phyloP scores from a whole-genome alignment of 306 rosid genomes.

The Prunus dulcis region DNA sequence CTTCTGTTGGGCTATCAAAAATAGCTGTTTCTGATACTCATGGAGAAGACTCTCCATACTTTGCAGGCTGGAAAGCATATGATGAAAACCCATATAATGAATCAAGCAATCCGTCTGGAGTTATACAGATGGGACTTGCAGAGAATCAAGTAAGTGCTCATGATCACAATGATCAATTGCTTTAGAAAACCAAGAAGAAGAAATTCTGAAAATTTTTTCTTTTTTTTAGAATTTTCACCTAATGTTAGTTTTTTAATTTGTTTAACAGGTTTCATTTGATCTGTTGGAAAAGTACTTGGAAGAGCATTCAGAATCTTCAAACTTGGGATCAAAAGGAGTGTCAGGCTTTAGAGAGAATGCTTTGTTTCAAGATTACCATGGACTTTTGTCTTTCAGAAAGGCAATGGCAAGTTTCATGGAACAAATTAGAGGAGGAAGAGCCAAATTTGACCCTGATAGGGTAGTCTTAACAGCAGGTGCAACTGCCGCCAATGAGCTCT shows the following conservation, averaged over 20 bases:
- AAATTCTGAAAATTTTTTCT: not conserved
- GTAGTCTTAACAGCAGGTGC: slow-evolving; percentile 94
- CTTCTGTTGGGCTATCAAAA: slow-evolving; percentile 54
- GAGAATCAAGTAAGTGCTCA: slow-evolving; percentile 80
- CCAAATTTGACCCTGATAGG: slow-evolving; percentile 62
- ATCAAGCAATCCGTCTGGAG: slow-evolving; percentile 62
- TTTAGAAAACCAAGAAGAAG: not conserved
- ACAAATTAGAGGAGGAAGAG: slow-evolving; percentile 69
- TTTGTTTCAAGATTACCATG: slow-evolving; percentile 92
- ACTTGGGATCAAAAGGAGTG: slow-evolving; percentile 34
- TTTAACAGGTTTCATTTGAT: slow-evolving; percentile 80
- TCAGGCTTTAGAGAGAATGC: slow-evolving; percentile 80
- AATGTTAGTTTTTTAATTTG: not conserved
- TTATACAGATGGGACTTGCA: slow-evolving; percentile 93
- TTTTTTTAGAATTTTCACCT: not conserved
- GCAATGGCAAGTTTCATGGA: slow-evolving; percentile 98
- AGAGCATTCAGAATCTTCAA: slow-evolving; percentile 46
- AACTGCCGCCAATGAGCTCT: slow-evolving; percentile 90
- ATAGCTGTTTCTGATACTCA: slow-evolving; percentile 84
- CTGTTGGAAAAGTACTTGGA: slow-evolving; percentile 71
- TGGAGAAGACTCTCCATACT: slow-evolving; percentile 92
- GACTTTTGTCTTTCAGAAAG: slow-evolving; percentile 61
- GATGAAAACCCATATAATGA: slow-evolving; percentile 81
- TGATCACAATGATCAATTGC: not conserved
- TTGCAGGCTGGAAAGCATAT: slow-evolving; percentile 98